Evolutionary conservation across 129 eudicot genomes (phyloP).

Genomic region (Cynara cardunculus): DNA sequence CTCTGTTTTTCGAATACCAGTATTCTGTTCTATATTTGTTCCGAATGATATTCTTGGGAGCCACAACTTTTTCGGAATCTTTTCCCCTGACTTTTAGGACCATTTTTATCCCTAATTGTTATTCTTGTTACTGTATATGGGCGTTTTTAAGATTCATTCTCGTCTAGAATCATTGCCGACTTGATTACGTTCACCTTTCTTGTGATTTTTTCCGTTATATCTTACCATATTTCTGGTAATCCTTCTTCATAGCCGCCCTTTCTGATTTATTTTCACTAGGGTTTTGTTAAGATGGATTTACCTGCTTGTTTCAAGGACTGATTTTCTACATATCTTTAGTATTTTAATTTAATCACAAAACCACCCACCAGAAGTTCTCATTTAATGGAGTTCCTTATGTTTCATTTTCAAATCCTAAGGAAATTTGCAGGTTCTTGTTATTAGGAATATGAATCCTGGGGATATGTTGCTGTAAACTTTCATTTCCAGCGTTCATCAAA

Average conservation of each 20-base stretch:
- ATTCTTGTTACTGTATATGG: not conserved
- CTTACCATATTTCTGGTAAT: not conserved
- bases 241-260: not conserved
- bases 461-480: no score
- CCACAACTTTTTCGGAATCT: slow-evolving; percentile 22
- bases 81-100: not conserved
- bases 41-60: not conserved
- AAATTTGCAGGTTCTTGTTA: no score
- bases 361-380: no score
- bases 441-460: no score
- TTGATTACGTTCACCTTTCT: not conserved
- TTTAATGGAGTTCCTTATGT: not conserved
- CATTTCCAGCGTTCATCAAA: no score
- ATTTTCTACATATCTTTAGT: no score
- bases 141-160: not conserved
- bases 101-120: not conserved
- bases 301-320: not conserved
- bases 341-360: no score
- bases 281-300: not conserved
- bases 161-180: slow-evolving; percentile 3
- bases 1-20: not conserved
- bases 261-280: not conserved
- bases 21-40: not conserved
- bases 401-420: no score
- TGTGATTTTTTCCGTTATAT: not conserved